phyloP scores from a whole-genome alignment of 2,329 filamentous ascomycete genomes.

The Calonectria ilicicola region DNA sequence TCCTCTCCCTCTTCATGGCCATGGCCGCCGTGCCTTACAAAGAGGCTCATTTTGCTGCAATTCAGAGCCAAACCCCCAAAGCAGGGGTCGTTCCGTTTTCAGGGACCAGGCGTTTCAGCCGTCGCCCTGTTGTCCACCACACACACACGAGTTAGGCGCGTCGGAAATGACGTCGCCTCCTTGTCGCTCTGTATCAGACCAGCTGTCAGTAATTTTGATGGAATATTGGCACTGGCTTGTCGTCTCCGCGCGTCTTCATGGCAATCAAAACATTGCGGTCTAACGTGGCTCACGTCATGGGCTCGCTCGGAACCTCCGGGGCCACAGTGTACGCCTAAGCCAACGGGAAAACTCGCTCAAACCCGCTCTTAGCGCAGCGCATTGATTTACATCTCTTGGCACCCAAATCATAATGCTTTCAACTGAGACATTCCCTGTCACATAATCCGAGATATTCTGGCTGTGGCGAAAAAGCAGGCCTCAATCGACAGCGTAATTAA shows the following conservation, averaged over 20 bases:
- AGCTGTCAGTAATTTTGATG: neutral
- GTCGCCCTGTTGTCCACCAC: neutral
- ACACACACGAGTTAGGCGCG: neutral
- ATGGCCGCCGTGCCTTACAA: slow-evolving; percentile 37
- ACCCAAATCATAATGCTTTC: neutral
- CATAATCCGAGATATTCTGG: too few relatives aligned
- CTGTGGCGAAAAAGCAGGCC: too few relatives aligned
- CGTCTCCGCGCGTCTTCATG: neutral
- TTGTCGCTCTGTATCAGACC: neutral
- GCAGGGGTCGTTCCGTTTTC: neutral
- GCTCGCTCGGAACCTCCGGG: slow-evolving; percentile 24
- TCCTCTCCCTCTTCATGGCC: slow-evolving; percentile 31
- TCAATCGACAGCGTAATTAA: neutral
- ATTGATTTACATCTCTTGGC: neutral
- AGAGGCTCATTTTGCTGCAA: slow-evolving; percentile 29
- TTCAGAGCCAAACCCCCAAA: neutral
- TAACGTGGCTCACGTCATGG: slow-evolving; percentile 10
- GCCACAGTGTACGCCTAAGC: slow-evolving; percentile 6
- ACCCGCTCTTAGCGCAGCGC: slow-evolving; percentile 25
- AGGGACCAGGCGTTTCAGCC: slow-evolving; percentile 18
- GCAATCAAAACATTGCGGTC: slow-evolving; percentile 9
- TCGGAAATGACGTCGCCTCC: neutral
- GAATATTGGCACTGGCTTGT: neutral
- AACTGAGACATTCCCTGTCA: neutral
- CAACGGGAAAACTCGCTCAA: slow-evolving; percentile 37